These are phyloP conservation scores for Candida sp. DNA, from an alignment of 1,139 yeast species.

Conservation along the genomic window DNA sequence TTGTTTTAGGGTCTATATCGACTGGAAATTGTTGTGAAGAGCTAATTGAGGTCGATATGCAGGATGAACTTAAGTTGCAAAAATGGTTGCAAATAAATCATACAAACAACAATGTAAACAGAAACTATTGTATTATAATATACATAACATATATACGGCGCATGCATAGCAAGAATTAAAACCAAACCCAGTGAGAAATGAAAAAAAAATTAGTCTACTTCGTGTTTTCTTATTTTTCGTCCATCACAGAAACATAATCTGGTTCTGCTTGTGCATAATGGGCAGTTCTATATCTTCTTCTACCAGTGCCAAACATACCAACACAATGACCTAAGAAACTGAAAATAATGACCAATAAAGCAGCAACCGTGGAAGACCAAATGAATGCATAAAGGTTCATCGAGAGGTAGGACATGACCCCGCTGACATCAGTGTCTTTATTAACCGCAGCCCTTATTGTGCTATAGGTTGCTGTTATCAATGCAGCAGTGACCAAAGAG, in stretches of 20 bases:
- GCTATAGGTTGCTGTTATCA: constrained; percentile 32
- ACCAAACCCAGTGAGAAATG: not conserved
- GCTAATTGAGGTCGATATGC: not conserved
- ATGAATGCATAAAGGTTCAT: constrained; percentile 40
- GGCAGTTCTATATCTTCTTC: constrained; percentile 26
- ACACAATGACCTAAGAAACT: constrained; percentile 44
- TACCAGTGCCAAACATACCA: constrained; percentile 35
- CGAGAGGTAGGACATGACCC: constrained; percentile 36
- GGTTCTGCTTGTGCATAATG: not conserved
- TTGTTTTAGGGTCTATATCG: not conserved
- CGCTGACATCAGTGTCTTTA: constrained; percentile 24
- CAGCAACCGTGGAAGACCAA: constrained; percentile 41
- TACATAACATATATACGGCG: not conserved
- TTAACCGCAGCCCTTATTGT: constrained; percentile 31
- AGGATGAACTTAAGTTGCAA: not conserved
- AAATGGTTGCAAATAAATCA: constrained; percentile 1
- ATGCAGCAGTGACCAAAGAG: constrained; percentile 29
- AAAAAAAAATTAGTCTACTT: not conserved
- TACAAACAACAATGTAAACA: not conserved
- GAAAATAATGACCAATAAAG: constrained; percentile 29
- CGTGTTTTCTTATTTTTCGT: not conserved
- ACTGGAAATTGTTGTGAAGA: not conserved
- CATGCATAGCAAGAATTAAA: not conserved
- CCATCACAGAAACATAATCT: not conserved
- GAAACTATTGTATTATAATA: not conserved